Evolutionary conservation across 148 eudicot species (phyloP), one percentile per base, ranked within the genome.

Genomic region (Arctostaphylos glauca): DNA sequence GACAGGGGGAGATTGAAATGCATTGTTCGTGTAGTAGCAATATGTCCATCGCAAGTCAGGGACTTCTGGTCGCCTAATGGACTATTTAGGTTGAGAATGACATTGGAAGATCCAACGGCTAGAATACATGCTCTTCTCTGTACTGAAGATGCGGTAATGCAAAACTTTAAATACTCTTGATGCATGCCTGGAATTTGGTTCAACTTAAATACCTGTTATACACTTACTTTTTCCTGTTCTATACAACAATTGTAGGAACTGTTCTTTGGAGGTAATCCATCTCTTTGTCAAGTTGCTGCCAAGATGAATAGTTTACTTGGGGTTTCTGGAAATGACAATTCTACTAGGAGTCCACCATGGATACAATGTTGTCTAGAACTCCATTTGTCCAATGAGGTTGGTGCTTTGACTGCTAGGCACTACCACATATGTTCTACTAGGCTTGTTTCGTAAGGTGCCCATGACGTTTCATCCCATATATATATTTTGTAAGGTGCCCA

Each of bases 241-340:
- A 74, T 21, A 21, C 55, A 31, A 53, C 64, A 31, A 77, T 38
- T 38, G 5, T 16, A 77, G 80, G 80, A 77, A 77, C 58, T 55
- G 62, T 55, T 77, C 44, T 77, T 77, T 55, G 80, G 80, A 77
- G 80, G 80, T 55, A 38, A 15, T 23, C 80, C 47, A 31, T 31
- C 62, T 54, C 23, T 38, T 55, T 19, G 19, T 31, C 5, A 25
- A 31, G 66, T 77, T 31, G 64, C 80, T 53, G 59, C 64, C 12
- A 77, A 55, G 80, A 77, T 55, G 66, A 77, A 77, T 38, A 77
- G 54, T 4, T 77, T 77, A 23, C 80, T 77, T 77, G 66, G 80
- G 64, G 66, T 77, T 64, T 7, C 80, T 31, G 64, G 43, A 77
- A 18, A 53, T 55, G 64, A 55, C 8, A 23, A 55, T 55, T 77